phyloP scores from a whole-genome alignment of 2,329 filamentous ascomycete species.

The Trichoderma sp. region DNA sequence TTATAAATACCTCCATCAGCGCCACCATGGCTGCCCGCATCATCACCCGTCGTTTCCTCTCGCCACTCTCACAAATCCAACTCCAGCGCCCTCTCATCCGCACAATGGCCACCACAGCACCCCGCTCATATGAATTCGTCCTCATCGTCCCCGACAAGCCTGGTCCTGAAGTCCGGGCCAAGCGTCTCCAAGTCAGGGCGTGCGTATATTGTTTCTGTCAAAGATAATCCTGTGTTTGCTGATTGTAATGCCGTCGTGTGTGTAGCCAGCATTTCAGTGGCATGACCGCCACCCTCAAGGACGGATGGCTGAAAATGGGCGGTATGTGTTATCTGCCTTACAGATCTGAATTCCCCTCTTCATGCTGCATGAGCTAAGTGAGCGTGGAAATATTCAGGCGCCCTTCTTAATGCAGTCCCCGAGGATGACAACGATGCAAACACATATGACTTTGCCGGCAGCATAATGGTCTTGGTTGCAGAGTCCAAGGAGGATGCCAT shows the following conservation, averaged over 20 bases:
- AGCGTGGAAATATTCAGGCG: constrained; percentile 48
- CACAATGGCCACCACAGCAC: constrained; percentile 30
- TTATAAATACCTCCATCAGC: not conserved
- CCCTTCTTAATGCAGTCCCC: constrained; percentile 63
- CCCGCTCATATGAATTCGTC: constrained; percentile 59
- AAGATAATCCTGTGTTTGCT: too few species aligned
- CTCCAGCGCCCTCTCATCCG: constrained; percentile 18
- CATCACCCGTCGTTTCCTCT: constrained; percentile 17
- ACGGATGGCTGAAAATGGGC: constrained; percentile 61
- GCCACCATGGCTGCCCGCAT: constrained; percentile 20
- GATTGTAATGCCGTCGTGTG: not conserved
- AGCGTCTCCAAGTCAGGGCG: constrained; percentile 60
- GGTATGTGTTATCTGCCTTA: constrained; percentile 50
- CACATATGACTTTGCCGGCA: constrained; percentile 69
- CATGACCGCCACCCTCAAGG: constrained; percentile 49
- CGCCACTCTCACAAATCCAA: constrained; percentile 15
- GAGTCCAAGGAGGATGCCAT: constrained; percentile 67
- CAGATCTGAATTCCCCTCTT: not conserved
- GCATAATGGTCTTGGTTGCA: constrained; percentile 64
- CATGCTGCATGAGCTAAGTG: not conserved
- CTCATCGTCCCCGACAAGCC: constrained; percentile 67
- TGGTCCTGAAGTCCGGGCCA: constrained; percentile 54
- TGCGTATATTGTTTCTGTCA: too few species aligned
- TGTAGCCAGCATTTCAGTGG: constrained; percentile 52
- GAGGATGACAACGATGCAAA: constrained; percentile 51